A percentile compares a stretch with the other conserved stretches of the same genome.
Evolutionary conservation across 2,329 filamentous ascomycete genomes (phyloP).

Genomic region (Harringtonia lauricola): DNA sequence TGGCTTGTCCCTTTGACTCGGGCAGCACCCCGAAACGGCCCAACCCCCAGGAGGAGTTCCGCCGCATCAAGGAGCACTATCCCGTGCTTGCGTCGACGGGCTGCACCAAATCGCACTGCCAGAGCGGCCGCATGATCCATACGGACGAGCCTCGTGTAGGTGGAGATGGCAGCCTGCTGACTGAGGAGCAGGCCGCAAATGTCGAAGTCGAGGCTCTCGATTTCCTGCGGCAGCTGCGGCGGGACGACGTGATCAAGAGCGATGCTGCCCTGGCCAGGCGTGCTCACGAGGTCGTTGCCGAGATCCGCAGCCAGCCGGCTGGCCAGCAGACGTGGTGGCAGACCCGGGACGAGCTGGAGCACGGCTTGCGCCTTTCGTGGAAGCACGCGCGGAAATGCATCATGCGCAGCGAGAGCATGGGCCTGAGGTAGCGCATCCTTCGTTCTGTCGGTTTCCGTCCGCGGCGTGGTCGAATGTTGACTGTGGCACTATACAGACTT

Average conservation of each 20-base stretch:
- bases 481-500: slow-evolving; percentile 6
- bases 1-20: too few species aligned
- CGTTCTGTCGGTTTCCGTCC: too few species aligned
- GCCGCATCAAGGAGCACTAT: not conserved
- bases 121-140: slow-evolving; percentile 1
- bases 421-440: slow-evolving; percentile 9
- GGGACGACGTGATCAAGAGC: not conserved
- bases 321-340: not conserved
- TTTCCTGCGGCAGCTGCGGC: slow-evolving; percentile 1
- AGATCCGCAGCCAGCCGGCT: not conserved
- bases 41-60: slow-evolving; percentile 3
- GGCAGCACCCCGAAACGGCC: too few species aligned
- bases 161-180: not conserved
- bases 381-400: slow-evolving; percentile 17
- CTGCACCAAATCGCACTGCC: not conserved
- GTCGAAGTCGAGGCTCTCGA: not conserved
- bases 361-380: slow-evolving; percentile 12
- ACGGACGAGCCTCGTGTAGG: slow-evolving; percentile 3
- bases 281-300: not conserved
- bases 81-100: slow-evolving; percentile 1
- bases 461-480: too few species aligned
- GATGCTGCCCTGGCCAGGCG: not conserved
- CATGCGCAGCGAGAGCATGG: slow-evolving; percentile 16
- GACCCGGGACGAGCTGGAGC: not conserved
- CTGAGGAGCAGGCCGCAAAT: not conserved